phyloP scores from a whole-genome alignment of 2,329 filamentous ascomycete genomes.

The Penicillium sp. region DNA sequence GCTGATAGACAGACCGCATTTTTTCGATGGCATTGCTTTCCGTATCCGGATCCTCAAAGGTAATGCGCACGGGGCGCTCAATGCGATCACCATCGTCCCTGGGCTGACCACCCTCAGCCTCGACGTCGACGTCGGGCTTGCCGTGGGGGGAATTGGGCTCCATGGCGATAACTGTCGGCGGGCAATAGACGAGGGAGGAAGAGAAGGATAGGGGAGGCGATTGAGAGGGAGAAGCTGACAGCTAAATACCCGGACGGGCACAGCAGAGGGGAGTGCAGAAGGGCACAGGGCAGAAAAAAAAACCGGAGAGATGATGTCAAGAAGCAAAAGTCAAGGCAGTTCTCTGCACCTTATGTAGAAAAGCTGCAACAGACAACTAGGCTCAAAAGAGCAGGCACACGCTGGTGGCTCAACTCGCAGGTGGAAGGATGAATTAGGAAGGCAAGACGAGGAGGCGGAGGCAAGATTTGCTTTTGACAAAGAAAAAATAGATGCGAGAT shows the following conservation, averaged over 20 bases:
- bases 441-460: neutral
- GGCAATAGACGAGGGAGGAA: neutral
- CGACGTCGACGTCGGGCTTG: slow-evolving; percentile 17
- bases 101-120: slow-evolving; percentile 9
- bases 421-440: slow-evolving; percentile 11
- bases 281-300: neutral
- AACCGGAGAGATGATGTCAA: neutral
- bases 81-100: slow-evolving; percentile 14
- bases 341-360: slow-evolving; percentile 12
- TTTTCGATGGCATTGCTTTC: slow-evolving; percentile 8
- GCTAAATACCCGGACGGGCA: slow-evolving; percentile 11
- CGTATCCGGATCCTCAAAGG: slow-evolving; percentile 22
- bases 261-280: neutral
- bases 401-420: neutral
- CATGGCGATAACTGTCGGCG: slow-evolving; percentile 17
- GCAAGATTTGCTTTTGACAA: neutral
- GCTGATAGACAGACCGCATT: slow-evolving; percentile 22
- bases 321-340: neutral
- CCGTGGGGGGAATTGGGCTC: slow-evolving; percentile 1
- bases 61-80: slow-evolving; percentile 19
- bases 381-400: slow-evolving; percentile 3
- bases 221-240: slow-evolving; percentile 5
- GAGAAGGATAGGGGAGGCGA: neutral
- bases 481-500: neutral
- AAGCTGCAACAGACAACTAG: slow-evolving; percentile 2